Evolutionary conservation across 78 protist genomes (phyloP).

Genomic region (Chrysochromulina tobinii): DNA sequence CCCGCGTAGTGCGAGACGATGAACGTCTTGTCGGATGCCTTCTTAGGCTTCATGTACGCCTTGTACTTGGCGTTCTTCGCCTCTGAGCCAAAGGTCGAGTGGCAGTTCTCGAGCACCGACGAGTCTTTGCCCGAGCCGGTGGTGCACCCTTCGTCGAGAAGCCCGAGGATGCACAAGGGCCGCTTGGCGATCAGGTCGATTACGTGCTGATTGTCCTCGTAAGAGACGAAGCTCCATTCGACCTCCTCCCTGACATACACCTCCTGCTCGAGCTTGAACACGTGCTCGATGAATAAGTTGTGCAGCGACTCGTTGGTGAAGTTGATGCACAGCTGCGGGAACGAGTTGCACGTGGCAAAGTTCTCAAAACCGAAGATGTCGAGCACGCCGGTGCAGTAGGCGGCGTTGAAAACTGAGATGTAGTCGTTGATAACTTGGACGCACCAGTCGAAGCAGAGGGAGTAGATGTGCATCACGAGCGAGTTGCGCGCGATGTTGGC

Average conservation of each 20-base stretch:
- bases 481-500: slow-evolving; percentile 63
- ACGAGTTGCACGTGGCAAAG: slow-evolving; percentile 80
- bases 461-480: slow-evolving; percentile 89
- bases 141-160: slow-evolving; percentile 35
- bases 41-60: background rate
- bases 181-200: slow-evolving; percentile 12
- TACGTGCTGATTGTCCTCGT: slow-evolving; percentile 74
- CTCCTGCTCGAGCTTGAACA: slow-evolving; percentile 57
- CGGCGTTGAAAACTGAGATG: background rate
- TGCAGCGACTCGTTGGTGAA: slow-evolving; percentile 82
- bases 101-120: background rate
- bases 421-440: slow-evolving; percentile 48
- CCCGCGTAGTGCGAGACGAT: slow-evolving; percentile 90
- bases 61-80: background rate
- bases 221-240: slow-evolving; percentile 40
- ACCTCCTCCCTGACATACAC: slow-evolving; percentile 86
- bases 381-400: slow-evolving; percentile 69
- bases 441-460: slow-evolving; percentile 83
- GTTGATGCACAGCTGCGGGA: slow-evolving; percentile 93
- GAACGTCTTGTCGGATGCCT: background rate
- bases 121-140: background rate
- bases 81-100: background rate
- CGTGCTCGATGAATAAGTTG: slow-evolving; percentile 47
- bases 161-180: slow-evolving; percentile 9
- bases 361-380: slow-evolving; percentile 96